Conservation (phyloP, 352 stramenopile genomes). For the Globisporangium parvum region DNA sequence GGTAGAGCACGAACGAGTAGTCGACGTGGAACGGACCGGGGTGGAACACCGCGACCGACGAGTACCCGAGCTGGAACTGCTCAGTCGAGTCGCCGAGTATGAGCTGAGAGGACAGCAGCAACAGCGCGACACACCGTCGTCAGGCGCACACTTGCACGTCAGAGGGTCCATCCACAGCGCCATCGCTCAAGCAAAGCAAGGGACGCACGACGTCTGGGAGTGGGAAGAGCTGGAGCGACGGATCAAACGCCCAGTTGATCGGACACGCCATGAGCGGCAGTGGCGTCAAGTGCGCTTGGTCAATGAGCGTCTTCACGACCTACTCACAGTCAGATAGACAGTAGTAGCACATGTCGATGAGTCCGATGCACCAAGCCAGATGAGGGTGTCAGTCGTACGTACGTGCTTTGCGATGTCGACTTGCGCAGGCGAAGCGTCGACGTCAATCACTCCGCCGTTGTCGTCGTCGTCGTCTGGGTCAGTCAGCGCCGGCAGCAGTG, state of each 20-base stretch:
- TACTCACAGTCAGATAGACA: constrained; percentile 13
- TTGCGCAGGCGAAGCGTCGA: constrained; percentile 18
- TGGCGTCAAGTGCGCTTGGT: constrained; percentile 92
- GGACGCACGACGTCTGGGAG: constrained; percentile 77
- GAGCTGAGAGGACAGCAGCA: constrained; percentile 17
- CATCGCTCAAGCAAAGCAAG: neutral
- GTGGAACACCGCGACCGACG: constrained; percentile 74
- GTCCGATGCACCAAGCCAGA: neutral
- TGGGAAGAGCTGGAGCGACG: constrained; percentile 89
- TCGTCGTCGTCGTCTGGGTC: constrained; percentile 20
- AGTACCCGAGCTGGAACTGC: constrained; percentile 80
- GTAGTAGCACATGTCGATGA: too few species aligned
- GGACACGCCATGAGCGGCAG: constrained; percentile 81
- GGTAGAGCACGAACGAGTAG: constrained; percentile 84
- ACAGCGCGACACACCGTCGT: neutral
- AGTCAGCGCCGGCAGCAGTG: constrained; percentile 51
- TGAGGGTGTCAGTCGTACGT: constrained; percentile 9
- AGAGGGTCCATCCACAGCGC: neutral
- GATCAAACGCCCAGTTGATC: constrained; percentile 94
- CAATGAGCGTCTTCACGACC: constrained; percentile 86
- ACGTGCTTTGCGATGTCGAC: constrained; percentile 81
- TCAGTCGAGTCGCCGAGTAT: constrained; percentile 80
- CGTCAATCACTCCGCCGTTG: constrained; percentile 10
- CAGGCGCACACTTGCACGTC: neutral
- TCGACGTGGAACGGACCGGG: constrained; percentile 78